Percentiles rank a stretch among this genome's conserved stretches.
Conservation (phyloP, 1,139 yeast species). For the Schwanniomyces etchellsii region DNA sequence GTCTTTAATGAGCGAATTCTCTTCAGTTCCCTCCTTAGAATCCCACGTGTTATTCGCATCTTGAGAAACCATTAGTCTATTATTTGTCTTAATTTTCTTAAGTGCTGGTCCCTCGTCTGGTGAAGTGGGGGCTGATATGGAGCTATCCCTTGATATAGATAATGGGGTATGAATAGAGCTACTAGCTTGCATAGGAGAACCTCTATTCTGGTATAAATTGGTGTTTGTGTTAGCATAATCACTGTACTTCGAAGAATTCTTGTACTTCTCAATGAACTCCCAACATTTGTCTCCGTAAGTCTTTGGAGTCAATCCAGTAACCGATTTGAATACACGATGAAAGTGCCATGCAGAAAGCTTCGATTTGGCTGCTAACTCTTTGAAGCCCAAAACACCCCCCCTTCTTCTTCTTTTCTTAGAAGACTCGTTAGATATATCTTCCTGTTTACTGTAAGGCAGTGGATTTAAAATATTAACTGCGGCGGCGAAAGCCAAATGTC, state of each 20-base stretch:
- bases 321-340: slow-evolving; percentile 81
- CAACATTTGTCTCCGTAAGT: slow-evolving; percentile 86
- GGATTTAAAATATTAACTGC: slow-evolving; percentile 45
- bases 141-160: slow-evolving; percentile 5
- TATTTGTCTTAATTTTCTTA: slow-evolving; percentile 9
- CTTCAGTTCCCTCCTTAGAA: neutral
- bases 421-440: slow-evolving; percentile 5
- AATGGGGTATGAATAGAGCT: slow-evolving; percentile 10
- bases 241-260: slow-evolving; percentile 6
- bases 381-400: slow-evolving; percentile 86
- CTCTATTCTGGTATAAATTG: neutral
- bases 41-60: neutral
- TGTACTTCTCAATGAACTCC: slow-evolving; percentile 49
- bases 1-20: too few relatives aligned
- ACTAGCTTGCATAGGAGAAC: neutral
- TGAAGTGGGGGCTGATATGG: slow-evolving; percentile 9
- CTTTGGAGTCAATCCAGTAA: slow-evolving; percentile 82
- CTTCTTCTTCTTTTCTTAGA: slow-evolving; percentile 56
- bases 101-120: slow-evolving; percentile 10
- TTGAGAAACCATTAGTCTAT: too few relatives aligned
- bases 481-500: slow-evolving; percentile 80
- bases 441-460: slow-evolving; percentile 8
- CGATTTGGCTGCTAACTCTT: slow-evolving; percentile 81
- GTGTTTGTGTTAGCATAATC: too few relatives aligned
- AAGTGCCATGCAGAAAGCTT: slow-evolving; percentile 92